phyloP scores from a whole-genome alignment of 345 rosid genomes.

The Eucalyptus camaldulensis region DNA sequence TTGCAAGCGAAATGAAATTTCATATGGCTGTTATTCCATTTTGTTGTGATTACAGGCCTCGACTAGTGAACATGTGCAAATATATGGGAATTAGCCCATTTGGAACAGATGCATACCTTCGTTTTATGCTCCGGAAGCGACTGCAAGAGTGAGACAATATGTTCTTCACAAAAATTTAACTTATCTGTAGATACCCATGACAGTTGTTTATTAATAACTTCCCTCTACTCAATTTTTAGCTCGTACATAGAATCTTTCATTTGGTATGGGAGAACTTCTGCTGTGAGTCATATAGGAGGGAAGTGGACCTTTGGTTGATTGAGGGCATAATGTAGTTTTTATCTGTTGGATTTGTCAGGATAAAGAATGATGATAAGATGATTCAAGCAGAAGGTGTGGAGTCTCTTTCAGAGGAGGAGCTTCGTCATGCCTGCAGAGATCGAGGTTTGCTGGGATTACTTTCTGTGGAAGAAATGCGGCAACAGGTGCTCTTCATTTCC shows the following conservation, averaged over 20 bases:
- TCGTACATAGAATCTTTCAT: neutral
- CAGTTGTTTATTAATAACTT: neutral
- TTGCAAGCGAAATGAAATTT: neutral
- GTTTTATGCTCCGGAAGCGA: slow-evolving; percentile 88
- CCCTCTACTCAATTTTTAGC: neutral
- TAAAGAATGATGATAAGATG: slow-evolving; percentile 90
- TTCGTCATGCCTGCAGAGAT: slow-evolving; percentile 89
- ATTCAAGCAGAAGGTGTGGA: slow-evolving; percentile 88
- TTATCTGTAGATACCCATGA: neutral
- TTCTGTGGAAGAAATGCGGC: slow-evolving; percentile 91
- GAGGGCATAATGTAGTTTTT: neutral
- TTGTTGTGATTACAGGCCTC: slow-evolving; percentile 53
- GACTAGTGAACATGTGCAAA: slow-evolving; percentile 93
- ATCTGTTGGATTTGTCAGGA: slow-evolving; percentile 30
- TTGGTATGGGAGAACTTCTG: neutral
- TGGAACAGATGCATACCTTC: slow-evolving; percentile 93
- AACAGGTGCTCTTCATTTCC: slow-evolving; percentile 37
- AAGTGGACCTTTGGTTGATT: neutral
- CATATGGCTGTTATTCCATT: neutral
- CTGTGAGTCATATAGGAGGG: neutral
- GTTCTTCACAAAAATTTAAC: neutral
- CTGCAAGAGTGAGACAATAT: slow-evolving; percentile 56
- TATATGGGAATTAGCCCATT: slow-evolving; percentile 96
- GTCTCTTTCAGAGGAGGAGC: slow-evolving; percentile 88
- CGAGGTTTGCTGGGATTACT: slow-evolving; percentile 89